Base-by-base conservation (phyloP, 2,329 filamentous ascomycete genomes). In the Eurotiales sp. region DNA sequence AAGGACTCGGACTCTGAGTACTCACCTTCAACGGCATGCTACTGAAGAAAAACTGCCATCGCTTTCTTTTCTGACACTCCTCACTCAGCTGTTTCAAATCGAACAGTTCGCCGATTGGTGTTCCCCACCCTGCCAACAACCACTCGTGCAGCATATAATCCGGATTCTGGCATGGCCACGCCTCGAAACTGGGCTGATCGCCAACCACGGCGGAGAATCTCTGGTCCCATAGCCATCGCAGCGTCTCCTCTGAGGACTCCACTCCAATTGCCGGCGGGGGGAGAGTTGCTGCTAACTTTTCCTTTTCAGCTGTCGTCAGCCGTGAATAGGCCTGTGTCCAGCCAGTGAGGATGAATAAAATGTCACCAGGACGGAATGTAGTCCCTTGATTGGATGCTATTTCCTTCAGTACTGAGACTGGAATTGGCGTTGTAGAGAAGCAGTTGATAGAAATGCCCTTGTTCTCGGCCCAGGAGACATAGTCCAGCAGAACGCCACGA, bases 221-320 rank as follows among this genome's bases (percentile, higher is more conserved):
- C 45, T 74, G 67, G 45, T 82, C 75, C 79, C 80, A 84, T 15
- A 83, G 66, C 80, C 81, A 84, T 32, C 73, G 70, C 12, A 81
- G 68, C 6, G 74, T 75, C 4, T 70, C 72, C 14, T 75, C 67
- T 2, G 72, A 74, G 0, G 75, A 75, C 45, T 79, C 71, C 2
- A 81, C 67, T 1, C 79, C 80, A 50, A 73, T 66, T 22, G 67
- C 60, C 0, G 63, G 63, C 0, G 67, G 67, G 0, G 61, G 52
- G 0, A 58, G 55, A 5, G 62, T 61, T 6, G 64, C 60, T 3
- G 66, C 64, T 1, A 75, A 58, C 5, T 70, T 58, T 1, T 59
- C 61, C 19, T 73, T 68, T 47, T 76, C 64, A 4, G 68, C 66
- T 0, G 60, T 55, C 0, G 66, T 58, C 2, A 73, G 60, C 7